These are phyloP conservation scores for Pleurotus giganteus DNA, from an alignment of 768 basidiomycete species.

Conservation along the genomic window DNA sequence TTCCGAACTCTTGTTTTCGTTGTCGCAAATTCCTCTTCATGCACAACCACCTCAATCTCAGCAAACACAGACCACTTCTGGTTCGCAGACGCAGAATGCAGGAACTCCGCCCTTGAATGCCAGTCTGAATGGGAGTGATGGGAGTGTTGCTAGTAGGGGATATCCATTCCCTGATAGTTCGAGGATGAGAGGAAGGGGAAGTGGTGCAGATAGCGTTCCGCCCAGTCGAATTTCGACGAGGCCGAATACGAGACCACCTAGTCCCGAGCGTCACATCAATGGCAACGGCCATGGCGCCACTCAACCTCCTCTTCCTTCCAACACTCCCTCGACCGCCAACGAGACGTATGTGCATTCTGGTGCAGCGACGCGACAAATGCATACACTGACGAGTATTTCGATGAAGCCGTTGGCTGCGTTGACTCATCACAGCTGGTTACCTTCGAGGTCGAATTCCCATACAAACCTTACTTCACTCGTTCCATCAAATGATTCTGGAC, in stretches of 20 bases:
- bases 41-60: slow-evolving; percentile 29
- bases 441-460: slow-evolving; percentile 33
- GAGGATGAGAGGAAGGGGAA: neutral
- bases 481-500: neutral
- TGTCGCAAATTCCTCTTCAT: slow-evolving; percentile 30
- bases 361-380: slow-evolving; percentile 47
- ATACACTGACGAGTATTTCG: slow-evolving; percentile 51
- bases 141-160: neutral
- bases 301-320: slow-evolving; percentile 12
- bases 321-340: slow-evolving; percentile 20
- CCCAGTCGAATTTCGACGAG: slow-evolving; percentile 21
- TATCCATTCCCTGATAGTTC: slow-evolving; percentile 4
- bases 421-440: slow-evolving; percentile 38
- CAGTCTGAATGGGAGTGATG: slow-evolving; percentile 13
- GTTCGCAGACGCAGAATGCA: slow-evolving; percentile 27
- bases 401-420: slow-evolving; percentile 64
- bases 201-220: slow-evolving; percentile 12
- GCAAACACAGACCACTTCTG: too few species aligned
- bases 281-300: slow-evolving; percentile 2
- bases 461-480: slow-evolving; percentile 12
- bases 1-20: slow-evolving; percentile 75
- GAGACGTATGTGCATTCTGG: slow-evolving; percentile 54
- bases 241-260: slow-evolving; percentile 36
- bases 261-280: slow-evolving; percentile 47
- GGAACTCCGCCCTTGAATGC: slow-evolving; percentile 13